Percentiles rank a stretch among this genome's conserved stretches.
phyloP scores from a whole-genome alignment of 306 rosid species.

The Datisca glomerata region DNA sequence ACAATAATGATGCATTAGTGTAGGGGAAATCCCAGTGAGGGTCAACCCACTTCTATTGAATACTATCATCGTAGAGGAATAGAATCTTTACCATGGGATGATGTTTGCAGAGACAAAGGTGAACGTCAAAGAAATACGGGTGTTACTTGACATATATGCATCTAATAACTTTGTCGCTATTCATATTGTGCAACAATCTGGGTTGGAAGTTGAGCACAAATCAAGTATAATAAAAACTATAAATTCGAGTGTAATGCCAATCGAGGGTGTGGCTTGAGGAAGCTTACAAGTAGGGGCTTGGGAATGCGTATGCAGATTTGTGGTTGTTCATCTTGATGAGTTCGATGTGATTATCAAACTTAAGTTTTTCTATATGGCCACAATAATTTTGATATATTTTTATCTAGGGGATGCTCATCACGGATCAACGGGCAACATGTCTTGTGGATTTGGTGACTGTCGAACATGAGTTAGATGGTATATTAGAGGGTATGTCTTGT shows the following conservation, averaged over 20 bases:
- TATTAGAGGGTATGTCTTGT: too few relatives aligned
- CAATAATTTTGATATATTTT: neutral
- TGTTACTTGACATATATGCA: neutral
- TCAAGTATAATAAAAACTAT: neutral
- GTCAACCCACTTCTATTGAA: neutral
- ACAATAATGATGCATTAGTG: conserved; percentile 8
- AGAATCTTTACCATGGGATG: neutral
- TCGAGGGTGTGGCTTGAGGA: neutral
- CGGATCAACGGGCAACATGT: too few relatives aligned
- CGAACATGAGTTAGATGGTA: too few relatives aligned
- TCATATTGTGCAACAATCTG: neutral
- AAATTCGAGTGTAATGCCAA: neutral
- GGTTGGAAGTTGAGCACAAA: neutral
- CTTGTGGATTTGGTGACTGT: too few relatives aligned
- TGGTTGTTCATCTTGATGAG: neutral
- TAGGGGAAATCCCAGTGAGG: conserved; percentile 1
- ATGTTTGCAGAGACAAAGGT: neutral
- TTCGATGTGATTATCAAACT: neutral
- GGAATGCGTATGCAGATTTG: neutral
- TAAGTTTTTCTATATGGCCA: neutral
- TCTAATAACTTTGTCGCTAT: neutral
- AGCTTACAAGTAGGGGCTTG: neutral
- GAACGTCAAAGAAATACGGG: neutral
- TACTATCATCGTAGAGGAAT: neutral
- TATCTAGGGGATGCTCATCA: too few relatives aligned